Conservation (phyloP, 2,329 filamentous ascomycete genomes). For the Trichoderma hamatum region DNA sequence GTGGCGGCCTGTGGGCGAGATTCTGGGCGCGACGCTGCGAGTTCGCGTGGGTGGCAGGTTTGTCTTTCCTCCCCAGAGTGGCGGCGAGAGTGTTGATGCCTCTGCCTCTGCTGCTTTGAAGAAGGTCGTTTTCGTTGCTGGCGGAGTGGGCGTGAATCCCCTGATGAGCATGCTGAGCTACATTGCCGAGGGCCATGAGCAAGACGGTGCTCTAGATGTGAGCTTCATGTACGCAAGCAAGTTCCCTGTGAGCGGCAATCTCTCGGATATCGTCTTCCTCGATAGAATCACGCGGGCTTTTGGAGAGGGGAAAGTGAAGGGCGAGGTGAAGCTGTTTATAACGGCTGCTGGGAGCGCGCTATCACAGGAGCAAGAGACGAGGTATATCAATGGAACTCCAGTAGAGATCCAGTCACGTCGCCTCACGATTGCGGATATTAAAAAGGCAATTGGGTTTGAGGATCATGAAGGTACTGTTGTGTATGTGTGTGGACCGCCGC, state of each 20-base stretch:
- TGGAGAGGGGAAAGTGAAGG: slow-evolving; percentile 41
- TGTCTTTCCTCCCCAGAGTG: slow-evolving; percentile 67
- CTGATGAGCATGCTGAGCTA: slow-evolving; percentile 72
- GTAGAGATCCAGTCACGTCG: slow-evolving; percentile 42
- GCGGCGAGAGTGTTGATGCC: slow-evolving; percentile 49
- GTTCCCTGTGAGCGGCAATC: slow-evolving; percentile 34
- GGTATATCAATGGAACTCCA: slow-evolving; percentile 13
- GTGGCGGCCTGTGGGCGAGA: slow-evolving; percentile 60
- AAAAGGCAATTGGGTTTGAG: slow-evolving; percentile 43
- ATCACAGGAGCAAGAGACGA: neutral
- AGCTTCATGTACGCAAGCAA: slow-evolving; percentile 66
- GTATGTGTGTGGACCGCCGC: slow-evolving; percentile 69
- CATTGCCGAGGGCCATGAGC: slow-evolving; percentile 46
- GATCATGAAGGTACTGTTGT: slow-evolving; percentile 50
- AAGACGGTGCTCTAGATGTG: slow-evolving; percentile 44
- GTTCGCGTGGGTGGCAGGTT: slow-evolving; percentile 83
- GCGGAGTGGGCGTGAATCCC: slow-evolving; percentile 82
- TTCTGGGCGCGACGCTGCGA: slow-evolving; percentile 60
- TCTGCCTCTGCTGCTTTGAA: neutral
- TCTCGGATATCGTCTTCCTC: slow-evolving; percentile 54
- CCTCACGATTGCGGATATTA: slow-evolving; percentile 48
- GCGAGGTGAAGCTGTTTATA: slow-evolving; percentile 51
- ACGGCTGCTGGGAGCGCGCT: slow-evolving; percentile 39
- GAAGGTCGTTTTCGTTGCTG: slow-evolving; percentile 71
- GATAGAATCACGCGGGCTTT: slow-evolving; percentile 51